Evolutionary conservation across 345 rosid species (phyloP), one percentile per base, ranked within the genome.

Genomic region (Populus ilicifolia): DNA sequence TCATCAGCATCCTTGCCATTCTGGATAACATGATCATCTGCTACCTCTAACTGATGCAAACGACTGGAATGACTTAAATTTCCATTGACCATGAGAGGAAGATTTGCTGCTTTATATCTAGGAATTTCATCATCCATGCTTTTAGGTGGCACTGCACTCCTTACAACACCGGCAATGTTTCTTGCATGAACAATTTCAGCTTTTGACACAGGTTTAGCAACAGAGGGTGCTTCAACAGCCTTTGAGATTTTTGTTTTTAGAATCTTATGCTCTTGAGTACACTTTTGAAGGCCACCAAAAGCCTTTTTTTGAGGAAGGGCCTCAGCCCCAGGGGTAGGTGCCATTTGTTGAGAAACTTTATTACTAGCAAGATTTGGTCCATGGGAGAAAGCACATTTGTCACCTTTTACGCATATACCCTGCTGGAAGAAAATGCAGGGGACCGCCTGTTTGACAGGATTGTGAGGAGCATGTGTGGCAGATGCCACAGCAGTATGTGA

Each of bases 341-440:
- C 84, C 0, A 74, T 72, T 1, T 84, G 80, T 70, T 85, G 93
- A 38, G 75, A 79, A 54, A 48, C 78, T 74, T 89, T 93, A 77
- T 75, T 83, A 62, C 52, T 78, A 5, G 81, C 39, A 17, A 88
- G 79, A 86, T 73, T 84, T n/a, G 90, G 83, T 36, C 89, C 88
- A 69, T 95, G 99, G 81, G 82, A 75, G 86, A 90, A 95, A 23
- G 96, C 86, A 79, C 99, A 95, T 86, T 77, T 88, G 74, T 95
- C 97, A 46, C 97, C 99, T 89, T 89, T 95, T 74, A 87, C 61
- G 82, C 99, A 95, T 78, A 83, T 74, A 13, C 99, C 99, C 84
- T 93, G 91, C 65, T 85, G 94, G 80, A 89, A 92, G 85, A 90
- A 95, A 67, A 92, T 78, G 83, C 99, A 95, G 1, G 91, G 93